Base-by-base conservation (phyloP, 495 filamentous ascomycete species). In the Beverwykella pulmonaria region DNA sequence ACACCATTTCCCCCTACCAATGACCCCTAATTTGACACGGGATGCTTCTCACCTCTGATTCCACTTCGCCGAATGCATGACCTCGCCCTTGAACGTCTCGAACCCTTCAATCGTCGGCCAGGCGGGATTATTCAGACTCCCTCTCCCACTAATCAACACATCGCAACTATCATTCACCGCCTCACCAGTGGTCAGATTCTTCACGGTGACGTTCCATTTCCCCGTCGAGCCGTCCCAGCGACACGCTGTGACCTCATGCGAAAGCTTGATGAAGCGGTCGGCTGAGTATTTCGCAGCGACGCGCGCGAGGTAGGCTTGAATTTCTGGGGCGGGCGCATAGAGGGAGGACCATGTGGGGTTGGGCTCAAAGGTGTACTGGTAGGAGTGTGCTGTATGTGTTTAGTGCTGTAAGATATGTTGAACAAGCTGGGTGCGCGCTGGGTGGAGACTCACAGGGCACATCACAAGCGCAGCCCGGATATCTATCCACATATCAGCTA, bases 391-490 rank as follows among this genome's bases (percentile, higher is more conserved):
- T 64, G 34, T 1, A 22, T 3, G 4, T 46, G 17, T 10, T 15
- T 34, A 47, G 49, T 17, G 14, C 5, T 34, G 41, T 17, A 32
- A 41, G 44, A 23, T 8, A 52, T 17, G 17, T 32, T 27, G 50
- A 15, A 25, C 23, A 44, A 30, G 2, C 12, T 6, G 5, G 30
- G n/a, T n/a, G n/a, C n/a, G 3, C 19, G 1, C 9, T 53, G 4
- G 19, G 14, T 23, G n/a, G 26, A 20, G 52, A 65, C 60, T 72
- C 65, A 59, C 68, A 65, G 26, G 76, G 74, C 14, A 78, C 66
- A 53, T 76, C 74, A 49, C 76, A 75, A 19, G 82, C 82, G n/a
- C 87, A 85, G 20, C 88, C 88, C 0, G 87, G 86, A 72, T 92
- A 91, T 62, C 66, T 69, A 29, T 17, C n/a, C 14, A 14, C 6